Percentiles rank a stretch among this genome's conserved stretches.
Evolutionary conservation across 2,329 filamentous ascomycete genomes (phyloP).

Genomic region (Ceratocystis alfenasii): DNA sequence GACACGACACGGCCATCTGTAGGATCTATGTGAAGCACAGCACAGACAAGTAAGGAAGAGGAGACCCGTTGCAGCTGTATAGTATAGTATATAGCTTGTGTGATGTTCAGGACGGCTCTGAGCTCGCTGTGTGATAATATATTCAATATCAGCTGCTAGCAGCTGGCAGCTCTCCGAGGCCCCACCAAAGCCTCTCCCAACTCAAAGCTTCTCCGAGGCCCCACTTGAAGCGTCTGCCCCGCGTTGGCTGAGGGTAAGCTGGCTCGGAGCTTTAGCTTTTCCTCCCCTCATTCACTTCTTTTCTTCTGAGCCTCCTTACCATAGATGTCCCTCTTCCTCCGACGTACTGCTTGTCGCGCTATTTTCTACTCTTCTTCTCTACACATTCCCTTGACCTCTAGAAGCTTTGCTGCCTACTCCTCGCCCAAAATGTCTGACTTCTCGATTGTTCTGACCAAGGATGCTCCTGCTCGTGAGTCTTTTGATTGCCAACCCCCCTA

Average conservation of each 20-base stretch:
- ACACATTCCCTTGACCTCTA: neutral
- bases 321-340: constrained; percentile 15
- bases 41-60: neutral
- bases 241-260: constrained; percentile 6
- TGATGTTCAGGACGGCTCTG: neutral
- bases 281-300: neutral
- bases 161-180: constrained; percentile 12
- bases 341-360: neutral
- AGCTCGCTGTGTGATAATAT: neutral
- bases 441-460: constrained; percentile 43
- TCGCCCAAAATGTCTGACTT: constrained; percentile 21
- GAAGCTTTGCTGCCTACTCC: constrained; percentile 9
- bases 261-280: constrained; percentile 18
- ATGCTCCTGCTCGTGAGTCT: constrained; percentile 46
- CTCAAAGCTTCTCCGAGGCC: neutral
- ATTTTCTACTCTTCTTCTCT: neutral
- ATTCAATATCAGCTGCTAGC: neutral
- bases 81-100: neutral
- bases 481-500: neutral
- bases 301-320: neutral
- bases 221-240: constrained; percentile 16
- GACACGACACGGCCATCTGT: constrained; percentile 26
- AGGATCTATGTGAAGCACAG: constrained; percentile 14
- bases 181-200: constrained; percentile 8
- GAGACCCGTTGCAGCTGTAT: neutral